phyloP scores from a whole-genome alignment of 495 filamentous ascomycete genomes.

The Penicillium ucsense region DNA sequence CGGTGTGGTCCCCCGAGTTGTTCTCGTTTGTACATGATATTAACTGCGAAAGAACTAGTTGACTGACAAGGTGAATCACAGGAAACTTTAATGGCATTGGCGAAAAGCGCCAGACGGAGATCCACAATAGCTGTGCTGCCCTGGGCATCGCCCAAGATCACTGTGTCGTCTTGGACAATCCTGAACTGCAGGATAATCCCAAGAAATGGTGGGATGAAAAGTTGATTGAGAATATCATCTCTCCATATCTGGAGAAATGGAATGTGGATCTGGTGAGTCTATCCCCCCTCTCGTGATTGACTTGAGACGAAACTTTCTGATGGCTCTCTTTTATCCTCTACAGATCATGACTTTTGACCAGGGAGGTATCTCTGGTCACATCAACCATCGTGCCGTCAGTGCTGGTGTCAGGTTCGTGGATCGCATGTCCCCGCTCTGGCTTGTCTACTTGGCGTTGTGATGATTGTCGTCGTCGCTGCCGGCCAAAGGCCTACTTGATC shows the following conservation, averaged over 20 bases:
- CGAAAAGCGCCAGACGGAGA: background rate
- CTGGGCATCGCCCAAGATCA: background rate
- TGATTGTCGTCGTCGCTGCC: too few relatives aligned
- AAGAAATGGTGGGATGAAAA: conserved; percentile 1
- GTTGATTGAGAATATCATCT: background rate
- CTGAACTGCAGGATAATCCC: background rate
- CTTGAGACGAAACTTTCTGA: background rate
- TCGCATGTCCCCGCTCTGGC: background rate
- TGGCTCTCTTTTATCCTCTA: background rate
- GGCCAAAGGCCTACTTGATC: too few relatives aligned
- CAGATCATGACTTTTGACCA: background rate
- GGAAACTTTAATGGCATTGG: background rate
- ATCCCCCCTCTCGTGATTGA: background rate
- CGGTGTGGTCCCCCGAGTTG: background rate
- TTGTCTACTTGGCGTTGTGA: background rate
- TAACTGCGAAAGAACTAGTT: too few relatives aligned
- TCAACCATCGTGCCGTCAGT: background rate
- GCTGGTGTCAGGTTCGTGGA: background rate
- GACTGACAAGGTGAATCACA: background rate
- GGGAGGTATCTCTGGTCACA: background rate
- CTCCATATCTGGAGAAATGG: background rate
- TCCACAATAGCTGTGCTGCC: background rate
- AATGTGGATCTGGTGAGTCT: background rate
- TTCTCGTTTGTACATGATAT: too few relatives aligned
- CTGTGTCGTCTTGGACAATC: background rate